phyloP scores from a whole-genome alignment of 805 yeast genomes.

The Citeromyces nyonsensis region DNA sequence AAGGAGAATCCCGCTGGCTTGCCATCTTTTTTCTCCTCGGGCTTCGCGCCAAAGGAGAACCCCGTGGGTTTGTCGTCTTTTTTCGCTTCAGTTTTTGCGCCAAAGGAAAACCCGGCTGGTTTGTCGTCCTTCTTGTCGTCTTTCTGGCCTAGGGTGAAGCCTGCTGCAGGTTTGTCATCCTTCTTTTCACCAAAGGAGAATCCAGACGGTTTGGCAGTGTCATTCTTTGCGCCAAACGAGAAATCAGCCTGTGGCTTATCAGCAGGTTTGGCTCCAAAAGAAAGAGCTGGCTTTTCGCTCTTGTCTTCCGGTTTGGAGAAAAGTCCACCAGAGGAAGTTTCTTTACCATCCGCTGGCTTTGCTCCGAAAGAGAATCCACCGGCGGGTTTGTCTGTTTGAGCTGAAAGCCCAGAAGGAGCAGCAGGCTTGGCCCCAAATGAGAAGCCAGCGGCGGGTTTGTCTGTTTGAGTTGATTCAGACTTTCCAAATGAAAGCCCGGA shows the following conservation, averaged over 20 bases:
- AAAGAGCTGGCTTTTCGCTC: conserved; percentile 4
- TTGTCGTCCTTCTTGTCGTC: conserved; percentile 2
- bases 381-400: too few relatives aligned
- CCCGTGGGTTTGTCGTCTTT: conserved; percentile 2
- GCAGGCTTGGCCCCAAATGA: conserved; percentile 2
- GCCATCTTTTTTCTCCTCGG: conserved; percentile 3
- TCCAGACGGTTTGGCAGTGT: conserved; percentile 1
- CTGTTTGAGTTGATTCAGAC: too few relatives aligned
- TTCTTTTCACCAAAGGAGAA: conserved; percentile 8
- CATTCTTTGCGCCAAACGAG: conserved; percentile 4
- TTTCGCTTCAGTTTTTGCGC: conserved; percentile 3
- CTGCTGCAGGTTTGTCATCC: conserved; percentile 4
- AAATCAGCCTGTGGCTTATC: conserved; percentile 1
- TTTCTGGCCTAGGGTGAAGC: conserved; percentile 2
- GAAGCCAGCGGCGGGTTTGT: too few relatives aligned
- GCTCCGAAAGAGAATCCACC: not conserved
- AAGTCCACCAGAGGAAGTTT: too few relatives aligned
- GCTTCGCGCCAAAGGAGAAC: conserved; percentile 4
- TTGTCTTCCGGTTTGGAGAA: conserved; percentile 3
- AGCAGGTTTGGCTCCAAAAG: conserved; percentile 1
- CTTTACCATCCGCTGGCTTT: not conserved
- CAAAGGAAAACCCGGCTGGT: conserved; percentile 5
- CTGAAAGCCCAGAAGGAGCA: not conserved
- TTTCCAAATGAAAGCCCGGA: too few relatives aligned
- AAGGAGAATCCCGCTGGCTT: conserved; percentile 4